Base-by-base conservation (phyloP, 2,329 filamentous ascomycete species). In the Fusarium sarcochroum region DNA sequence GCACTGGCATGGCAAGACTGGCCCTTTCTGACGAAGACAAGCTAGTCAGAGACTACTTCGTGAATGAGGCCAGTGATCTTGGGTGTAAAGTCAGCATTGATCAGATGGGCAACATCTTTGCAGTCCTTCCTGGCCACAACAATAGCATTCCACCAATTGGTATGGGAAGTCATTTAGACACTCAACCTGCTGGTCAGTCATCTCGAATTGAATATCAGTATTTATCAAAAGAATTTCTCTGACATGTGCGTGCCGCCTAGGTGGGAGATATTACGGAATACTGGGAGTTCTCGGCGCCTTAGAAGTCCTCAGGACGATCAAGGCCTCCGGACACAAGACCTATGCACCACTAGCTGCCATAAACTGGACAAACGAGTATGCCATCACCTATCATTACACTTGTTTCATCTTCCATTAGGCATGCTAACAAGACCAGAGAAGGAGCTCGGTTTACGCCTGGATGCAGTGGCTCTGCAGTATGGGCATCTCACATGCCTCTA, bases 101-200 rank as follows among this genome's bases (percentile, higher is more conserved):
- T 76, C 82, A 87, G 46, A 93, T 94, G 89, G 92, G 92, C n/a
- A 94, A 94, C 69, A 91, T 61, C 11, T 94, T 94, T 75, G 90
- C 91, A 1, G 83, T 92, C 6, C 85, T 90, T 6, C 86, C 88
- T 6, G 91, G 92, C 2, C 80, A 85, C 56, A 78, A 80, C 47
- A 81, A 84, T 20, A 83, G 86, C 32, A 87, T 86, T 3, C 84
- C 87, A 10, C 85, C 91, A 3, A 91, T 89, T 2, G 90, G 87
- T 66, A 89, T 87, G 14, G 91, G 91, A 7, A 91, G 88, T 10
- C 91, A 93, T 77, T 77, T 90, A 3, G 88, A 90, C 73, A 89
- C 87, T 1, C 87, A 89, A 68, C 86, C 87, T 4, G 79, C 78
- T 5, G 38, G 38, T 38, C 37, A 38, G 37, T 15, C 37, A 38